Conservation (phyloP, 2,329 filamentous ascomycete genomes). For the Dryadomyces quercivorus region DNA sequence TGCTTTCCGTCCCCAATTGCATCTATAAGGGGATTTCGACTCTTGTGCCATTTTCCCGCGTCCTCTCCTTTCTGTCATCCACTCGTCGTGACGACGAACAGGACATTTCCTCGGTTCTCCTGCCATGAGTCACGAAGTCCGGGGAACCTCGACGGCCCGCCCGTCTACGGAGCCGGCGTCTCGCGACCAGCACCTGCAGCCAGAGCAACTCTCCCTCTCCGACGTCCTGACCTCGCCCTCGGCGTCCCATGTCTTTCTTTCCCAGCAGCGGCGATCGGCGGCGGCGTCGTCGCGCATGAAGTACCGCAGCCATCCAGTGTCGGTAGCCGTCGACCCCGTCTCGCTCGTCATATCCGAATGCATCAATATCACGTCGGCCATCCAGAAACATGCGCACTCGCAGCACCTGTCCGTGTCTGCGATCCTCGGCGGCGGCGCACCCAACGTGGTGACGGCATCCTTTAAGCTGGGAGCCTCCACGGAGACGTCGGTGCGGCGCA, state of each 20-base stretch:
- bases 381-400: slow-evolving; percentile 95
- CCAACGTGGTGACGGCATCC: slow-evolving; percentile 35
- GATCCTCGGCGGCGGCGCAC: slow-evolving; percentile 66
- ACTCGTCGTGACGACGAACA: neutral
- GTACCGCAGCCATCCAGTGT: slow-evolving; percentile 50
- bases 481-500: slow-evolving; percentile 3
- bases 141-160: slow-evolving; percentile 7
- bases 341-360: slow-evolving; percentile 96
- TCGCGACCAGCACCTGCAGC: neutral
- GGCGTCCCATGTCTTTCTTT: slow-evolving; percentile 8
- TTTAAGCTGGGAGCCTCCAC: slow-evolving; percentile 5
- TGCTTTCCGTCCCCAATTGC: neutral
- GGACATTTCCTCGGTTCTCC: neutral
- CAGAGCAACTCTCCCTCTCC: slow-evolving; percentile 6
- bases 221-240: slow-evolving; percentile 2
- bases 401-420: slow-evolving; percentile 92
- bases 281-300: slow-evolving; percentile 33
- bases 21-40: neutral
- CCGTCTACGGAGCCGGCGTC: slow-evolving; percentile 15
- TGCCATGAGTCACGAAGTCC: slow-evolving; percentile 23
- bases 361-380: slow-evolving; percentile 94
- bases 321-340: slow-evolving; percentile 80
- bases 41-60: neutral
- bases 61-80: neutral
- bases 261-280: neutral